Percentiles rank a stretch among this genome's conserved stretches.
Conservation (phyloP, 139 green algal species). For the Pleodorina starrii region DNA sequence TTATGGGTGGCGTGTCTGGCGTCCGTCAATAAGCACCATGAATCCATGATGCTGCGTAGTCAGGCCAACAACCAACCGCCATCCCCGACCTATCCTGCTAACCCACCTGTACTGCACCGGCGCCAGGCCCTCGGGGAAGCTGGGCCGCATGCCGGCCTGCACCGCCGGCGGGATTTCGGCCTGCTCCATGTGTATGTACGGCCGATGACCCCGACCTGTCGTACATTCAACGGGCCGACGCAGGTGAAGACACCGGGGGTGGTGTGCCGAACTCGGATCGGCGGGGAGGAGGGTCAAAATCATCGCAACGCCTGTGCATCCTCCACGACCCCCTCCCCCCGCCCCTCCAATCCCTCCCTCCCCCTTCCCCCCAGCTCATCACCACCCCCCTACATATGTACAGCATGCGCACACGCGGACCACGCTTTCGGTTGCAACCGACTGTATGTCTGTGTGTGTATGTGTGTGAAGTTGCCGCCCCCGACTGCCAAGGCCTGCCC, state of each 20-base stretch:
- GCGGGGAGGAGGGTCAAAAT: not conserved
- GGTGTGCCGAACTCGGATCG: too few relatives aligned
- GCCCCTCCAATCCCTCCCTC: not conserved
- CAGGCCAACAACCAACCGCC: not conserved
- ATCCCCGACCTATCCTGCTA: not conserved
- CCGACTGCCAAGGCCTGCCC: not conserved
- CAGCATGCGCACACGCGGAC: too few relatives aligned
- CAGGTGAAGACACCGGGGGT: not conserved
- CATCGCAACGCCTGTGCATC: not conserved
- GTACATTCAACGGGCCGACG: not conserved
- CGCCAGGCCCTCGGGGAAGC: not conserved
- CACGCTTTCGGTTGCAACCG: too few relatives aligned
- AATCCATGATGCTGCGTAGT: too few relatives aligned
- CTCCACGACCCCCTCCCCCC: not conserved
- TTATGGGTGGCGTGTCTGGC: too few relatives aligned
- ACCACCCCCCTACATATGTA: not conserved
- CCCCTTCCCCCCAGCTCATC: not conserved
- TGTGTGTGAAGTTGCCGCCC: too few relatives aligned
- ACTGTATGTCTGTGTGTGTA: too few relatives aligned
- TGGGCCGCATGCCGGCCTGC: not conserved
- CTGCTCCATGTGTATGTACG: not conserved
- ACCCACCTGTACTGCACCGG: not conserved
- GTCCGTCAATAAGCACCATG: too few relatives aligned
- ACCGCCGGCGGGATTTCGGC: not conserved
- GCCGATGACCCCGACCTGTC: not conserved